Percentiles rank a stretch among this genome's conserved stretches.
Conservation (phyloP, 495 filamentous ascomycete species). For the Penicillium cataractarum region DNA sequence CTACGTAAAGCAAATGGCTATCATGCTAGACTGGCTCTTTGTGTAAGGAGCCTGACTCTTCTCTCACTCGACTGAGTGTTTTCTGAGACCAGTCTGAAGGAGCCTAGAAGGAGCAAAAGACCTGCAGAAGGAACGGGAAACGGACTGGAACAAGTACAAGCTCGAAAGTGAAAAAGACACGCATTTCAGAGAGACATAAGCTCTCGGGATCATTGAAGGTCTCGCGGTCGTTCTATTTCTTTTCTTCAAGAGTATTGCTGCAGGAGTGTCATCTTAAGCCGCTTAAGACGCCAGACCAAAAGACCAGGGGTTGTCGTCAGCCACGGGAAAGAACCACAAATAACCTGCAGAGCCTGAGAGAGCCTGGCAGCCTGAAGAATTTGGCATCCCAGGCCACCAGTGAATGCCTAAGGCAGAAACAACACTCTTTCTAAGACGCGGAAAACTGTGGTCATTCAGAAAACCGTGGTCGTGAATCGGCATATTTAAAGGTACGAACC, state of each 20-base stretch:
- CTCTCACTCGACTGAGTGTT: slow-evolving; percentile 27
- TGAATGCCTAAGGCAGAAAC: slow-evolving; percentile 22
- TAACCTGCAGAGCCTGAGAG: neutral
- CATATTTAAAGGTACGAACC: slow-evolving; percentile 4
- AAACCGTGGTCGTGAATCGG: neutral
- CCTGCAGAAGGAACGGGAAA: slow-evolving; percentile 16
- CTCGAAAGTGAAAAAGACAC: slow-evolving; percentile 15
- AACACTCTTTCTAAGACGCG: slow-evolving; percentile 4
- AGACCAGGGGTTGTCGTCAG: neutral
- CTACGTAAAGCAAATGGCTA: slow-evolving; percentile 53
- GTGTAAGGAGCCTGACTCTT: slow-evolving; percentile 39
- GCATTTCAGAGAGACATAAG: slow-evolving; percentile 8
- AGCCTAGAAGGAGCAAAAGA: slow-evolving; percentile 21
- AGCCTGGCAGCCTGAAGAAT: slow-evolving; percentile 8
- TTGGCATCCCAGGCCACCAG: neutral
- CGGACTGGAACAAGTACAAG: slow-evolving; percentile 26
- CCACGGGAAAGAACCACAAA: neutral
- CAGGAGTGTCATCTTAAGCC: slow-evolving; percentile 14
- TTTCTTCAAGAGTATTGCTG: slow-evolving; percentile 8
- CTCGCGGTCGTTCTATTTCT: slow-evolving; percentile 10
- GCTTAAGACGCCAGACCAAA: slow-evolving; percentile 1
- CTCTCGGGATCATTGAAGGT: slow-evolving; percentile 10
- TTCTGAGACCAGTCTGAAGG: slow-evolving; percentile 37
- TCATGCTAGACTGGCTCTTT: slow-evolving; percentile 46
- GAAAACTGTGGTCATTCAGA: too few species aligned